Conservation (phyloP, 768 basidiomycete genomes). For the Sistotremastrum niveocremeum region DNA sequence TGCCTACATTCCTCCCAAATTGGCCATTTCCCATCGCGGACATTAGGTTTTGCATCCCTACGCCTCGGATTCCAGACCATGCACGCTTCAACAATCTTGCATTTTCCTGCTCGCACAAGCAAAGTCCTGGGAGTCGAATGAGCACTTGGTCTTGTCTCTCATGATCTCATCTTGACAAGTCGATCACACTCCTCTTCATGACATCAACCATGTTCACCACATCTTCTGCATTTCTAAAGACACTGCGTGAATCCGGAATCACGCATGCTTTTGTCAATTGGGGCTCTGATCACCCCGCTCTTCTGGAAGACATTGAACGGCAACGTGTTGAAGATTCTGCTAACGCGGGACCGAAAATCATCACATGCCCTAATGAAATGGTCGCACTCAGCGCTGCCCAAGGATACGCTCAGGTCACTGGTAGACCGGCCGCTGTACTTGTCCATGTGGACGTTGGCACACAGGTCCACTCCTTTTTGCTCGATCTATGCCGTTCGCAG, state of each 20-base stretch:
- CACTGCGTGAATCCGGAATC: constrained; percentile 42
- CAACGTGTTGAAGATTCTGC: constrained; percentile 24
- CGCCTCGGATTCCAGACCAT: no score
- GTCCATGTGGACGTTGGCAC: constrained; percentile 66
- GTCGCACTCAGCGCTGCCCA: constrained; percentile 62
- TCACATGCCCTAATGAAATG: constrained; percentile 68
- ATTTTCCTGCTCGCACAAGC: no score
- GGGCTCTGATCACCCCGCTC: constrained; percentile 63
- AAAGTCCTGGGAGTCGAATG: no score
- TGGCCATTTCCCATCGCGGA: no score
- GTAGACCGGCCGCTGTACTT: constrained; percentile 56
- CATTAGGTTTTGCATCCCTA: no score
- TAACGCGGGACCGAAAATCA: constrained; percentile 29
- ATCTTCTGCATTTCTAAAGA: constrained; percentile 46
- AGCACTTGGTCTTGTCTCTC: no score
- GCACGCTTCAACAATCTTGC: no score
- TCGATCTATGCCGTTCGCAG: background rate
- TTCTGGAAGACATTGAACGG: constrained; percentile 54
- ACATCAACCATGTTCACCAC: constrained; percentile 33
- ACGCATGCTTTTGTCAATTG: constrained; percentile 64
- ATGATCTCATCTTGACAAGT: no score
- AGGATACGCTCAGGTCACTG: constrained; percentile 52
- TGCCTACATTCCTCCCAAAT: no score
- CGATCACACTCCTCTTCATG: no score
- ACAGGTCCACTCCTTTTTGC: constrained; percentile 26